Conservation (phyloP, 2,329 filamentous ascomycete genomes). For the Xylariaceae sp. region DNA sequence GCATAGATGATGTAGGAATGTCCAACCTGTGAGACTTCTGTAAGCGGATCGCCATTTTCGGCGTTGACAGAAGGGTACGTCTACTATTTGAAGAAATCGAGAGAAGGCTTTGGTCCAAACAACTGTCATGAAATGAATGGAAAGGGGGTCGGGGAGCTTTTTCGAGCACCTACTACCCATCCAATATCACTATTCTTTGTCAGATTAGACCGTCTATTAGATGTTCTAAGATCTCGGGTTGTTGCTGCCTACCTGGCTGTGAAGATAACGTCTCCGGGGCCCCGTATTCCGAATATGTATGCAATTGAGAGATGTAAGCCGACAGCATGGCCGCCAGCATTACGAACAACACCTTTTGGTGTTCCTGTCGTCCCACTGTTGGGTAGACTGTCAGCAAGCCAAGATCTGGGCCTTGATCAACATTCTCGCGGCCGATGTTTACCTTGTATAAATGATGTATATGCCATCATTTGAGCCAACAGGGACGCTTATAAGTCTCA, state of each 20-base stretch:
- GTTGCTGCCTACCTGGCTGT: constrained; percentile 41
- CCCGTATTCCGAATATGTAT: constrained; percentile 65
- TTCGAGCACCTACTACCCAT: constrained; percentile 64
- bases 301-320: constrained; percentile 78
- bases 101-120: too few relatives aligned
- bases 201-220: constrained; percentile 6
- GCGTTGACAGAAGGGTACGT: too few relatives aligned
- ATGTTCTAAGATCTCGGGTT: too few relatives aligned
- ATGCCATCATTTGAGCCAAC: constrained; percentile 74
- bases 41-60: too few relatives aligned
- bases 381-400: too few relatives aligned
- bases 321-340: constrained; percentile 84
- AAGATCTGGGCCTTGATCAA: too few relatives aligned
- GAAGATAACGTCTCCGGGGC: constrained; percentile 61
- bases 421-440: background rate
- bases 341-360: constrained; percentile 69
- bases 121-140: too few relatives aligned
- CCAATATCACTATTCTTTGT: constrained; percentile 65
- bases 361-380: constrained; percentile 65
- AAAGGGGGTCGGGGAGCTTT: too few relatives aligned
- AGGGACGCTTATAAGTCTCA: constrained; percentile 58
- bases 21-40: constrained; percentile 37
- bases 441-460: constrained; percentile 75
- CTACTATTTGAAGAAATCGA: too few relatives aligned
- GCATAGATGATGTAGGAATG: constrained; percentile 88